Base-by-base conservation (phyloP, 192 early-diverging fungal species). In the Backusella mclennaniae region DNA sequence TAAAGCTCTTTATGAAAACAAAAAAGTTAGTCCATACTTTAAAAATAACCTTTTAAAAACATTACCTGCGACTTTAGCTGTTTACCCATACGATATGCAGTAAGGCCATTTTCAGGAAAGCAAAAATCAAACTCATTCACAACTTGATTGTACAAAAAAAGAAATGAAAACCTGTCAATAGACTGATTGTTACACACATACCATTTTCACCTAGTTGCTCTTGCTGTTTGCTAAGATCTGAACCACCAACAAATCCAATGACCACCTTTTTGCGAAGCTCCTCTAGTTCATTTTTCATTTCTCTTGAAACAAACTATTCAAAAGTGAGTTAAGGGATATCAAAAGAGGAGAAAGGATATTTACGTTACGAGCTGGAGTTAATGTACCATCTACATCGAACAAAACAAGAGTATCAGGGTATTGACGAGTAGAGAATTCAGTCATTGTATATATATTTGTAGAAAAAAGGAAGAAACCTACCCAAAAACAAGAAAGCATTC, bases 51-150 rank as follows among this genome's bases (percentile, higher is more conserved):
- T 63, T 52, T 36, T 33, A 8, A 2, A 74, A 12, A 59, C 72
- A 63, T 80, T 83, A 88, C 89, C 80, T 90, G 87, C 21, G 93
- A 93, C 6, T 86, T 84, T 14, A 96, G 85, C 76, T 87, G 77
- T 74, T 88, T 66, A 69, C 95, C 94, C 76, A 86, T 52, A 76
- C 93, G 89, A 88, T 91, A 99, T 21, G 97, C 96, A 19, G 95
- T 97, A 71, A 99, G 88, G 8, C 96, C 97, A 89, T 99, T 99
- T 84, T 99, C 96, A 46, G 97, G 90, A 83, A 99, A 99, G 82
- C 91, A 94, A 85, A 88, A 99, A 83, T 99, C 97, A 86, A 98
- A 98, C 80, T 93, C 82, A 39, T 92, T 82, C 21, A 97, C 56
- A 36, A 91, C 56, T 59, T 26, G 9, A 9, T 11, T 59, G 12